Conservation (phyloP, 352 stramenopile species). For the Globisporangium cederbergense region DNA sequence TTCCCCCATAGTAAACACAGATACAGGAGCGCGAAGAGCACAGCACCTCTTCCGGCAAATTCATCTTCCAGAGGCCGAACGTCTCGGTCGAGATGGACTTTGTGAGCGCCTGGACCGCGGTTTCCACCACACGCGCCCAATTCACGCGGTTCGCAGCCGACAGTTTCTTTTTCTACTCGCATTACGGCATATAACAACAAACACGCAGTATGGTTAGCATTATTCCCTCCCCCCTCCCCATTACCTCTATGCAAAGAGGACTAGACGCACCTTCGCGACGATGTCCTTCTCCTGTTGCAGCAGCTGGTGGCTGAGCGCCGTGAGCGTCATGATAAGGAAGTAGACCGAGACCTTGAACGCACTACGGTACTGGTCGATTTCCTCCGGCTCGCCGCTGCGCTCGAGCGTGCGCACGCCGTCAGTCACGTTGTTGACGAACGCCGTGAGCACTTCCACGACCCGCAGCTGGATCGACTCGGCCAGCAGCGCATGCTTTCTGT, state of each 20-base stretch:
- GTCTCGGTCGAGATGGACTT: slow-evolving; percentile 61
- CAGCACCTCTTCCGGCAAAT: slow-evolving; percentile 67
- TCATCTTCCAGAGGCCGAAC: slow-evolving; percentile 78
- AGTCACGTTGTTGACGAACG: slow-evolving; percentile 59
- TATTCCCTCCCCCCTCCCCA: neutral
- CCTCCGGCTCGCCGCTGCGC: slow-evolving; percentile 34
- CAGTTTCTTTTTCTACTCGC: slow-evolving; percentile 29
- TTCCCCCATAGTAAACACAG: neutral
- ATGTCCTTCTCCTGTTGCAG: slow-evolving; percentile 57
- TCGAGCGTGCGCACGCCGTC: slow-evolving; percentile 39
- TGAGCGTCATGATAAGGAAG: slow-evolving; percentile 64
- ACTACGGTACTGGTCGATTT: slow-evolving; percentile 39
- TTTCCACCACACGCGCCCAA: slow-evolving; percentile 68
- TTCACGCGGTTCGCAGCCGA: slow-evolving; percentile 41
- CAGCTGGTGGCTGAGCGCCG: slow-evolving; percentile 44
- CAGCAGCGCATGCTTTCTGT: slow-evolving; percentile 47
- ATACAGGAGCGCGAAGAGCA: neutral
- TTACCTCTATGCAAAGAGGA: neutral
- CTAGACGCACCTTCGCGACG: slow-evolving; percentile 36
- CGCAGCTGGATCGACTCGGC: slow-evolving; percentile 52
- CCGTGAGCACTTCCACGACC: slow-evolving; percentile 58
- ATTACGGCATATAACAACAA: neutral
- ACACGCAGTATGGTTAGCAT: neutral
- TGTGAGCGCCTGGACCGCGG: slow-evolving; percentile 47
- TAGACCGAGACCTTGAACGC: slow-evolving; percentile 70